These are phyloP conservation scores for Yamadazyma oceani DNA, from an alignment of 1,139 yeast species.

Conservation along the genomic window DNA sequence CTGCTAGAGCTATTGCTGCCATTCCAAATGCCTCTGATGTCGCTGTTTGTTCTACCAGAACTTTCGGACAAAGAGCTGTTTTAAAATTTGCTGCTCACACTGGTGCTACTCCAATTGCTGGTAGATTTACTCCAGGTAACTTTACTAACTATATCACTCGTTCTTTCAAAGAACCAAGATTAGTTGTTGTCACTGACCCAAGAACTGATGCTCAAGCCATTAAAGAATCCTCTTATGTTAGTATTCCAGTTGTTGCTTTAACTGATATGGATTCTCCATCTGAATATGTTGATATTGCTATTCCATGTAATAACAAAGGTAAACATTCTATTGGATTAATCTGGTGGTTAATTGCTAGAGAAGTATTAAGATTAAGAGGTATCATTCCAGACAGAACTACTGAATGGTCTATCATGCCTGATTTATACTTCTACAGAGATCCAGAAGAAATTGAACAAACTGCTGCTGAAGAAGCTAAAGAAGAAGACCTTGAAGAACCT, in stretches of 20 bases:
- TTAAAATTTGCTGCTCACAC: constrained; percentile 99
- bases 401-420: constrained; percentile 99
- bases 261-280: constrained; percentile 99
- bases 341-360: constrained; percentile 99
- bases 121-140: constrained; percentile 99
- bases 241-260: constrained; percentile 99
- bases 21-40: constrained; percentile 98
- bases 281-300: constrained; percentile 98
- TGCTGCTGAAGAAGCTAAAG: constrained; percentile 64
- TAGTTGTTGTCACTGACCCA: constrained; percentile 99
- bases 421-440: constrained; percentile 99
- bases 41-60: constrained; percentile 98
- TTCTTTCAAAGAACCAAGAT: constrained; percentile 99
- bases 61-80: constrained; percentile 99
- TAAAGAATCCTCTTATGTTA: constrained; percentile 99
- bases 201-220: constrained; percentile 99
- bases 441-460: constrained; percentile 98
- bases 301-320: constrained; percentile 99
- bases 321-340: constrained; percentile 99
- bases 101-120: constrained; percentile 99
- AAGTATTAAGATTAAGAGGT: constrained; percentile 99
- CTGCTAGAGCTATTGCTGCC: constrained; percentile 99
- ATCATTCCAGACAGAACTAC: constrained; percentile 95
- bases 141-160: constrained; percentile 99
- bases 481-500: constrained; percentile 50